phyloP scores from a whole-genome alignment of 768 basidiomycete species.

The Lenzites betulinus region DNA sequence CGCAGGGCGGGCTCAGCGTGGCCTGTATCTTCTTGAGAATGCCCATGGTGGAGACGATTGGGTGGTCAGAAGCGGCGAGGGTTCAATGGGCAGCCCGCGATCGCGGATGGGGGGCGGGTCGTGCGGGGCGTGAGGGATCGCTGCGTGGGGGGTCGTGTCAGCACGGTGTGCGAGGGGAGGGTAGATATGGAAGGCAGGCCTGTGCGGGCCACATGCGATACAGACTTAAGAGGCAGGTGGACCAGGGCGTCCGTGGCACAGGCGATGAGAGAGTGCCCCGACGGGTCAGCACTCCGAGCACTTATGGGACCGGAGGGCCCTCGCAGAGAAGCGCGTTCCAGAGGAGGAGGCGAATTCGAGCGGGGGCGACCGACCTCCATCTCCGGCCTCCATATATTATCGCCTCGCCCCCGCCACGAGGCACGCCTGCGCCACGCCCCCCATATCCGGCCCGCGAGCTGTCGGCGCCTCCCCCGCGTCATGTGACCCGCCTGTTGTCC shows the following conservation, averaged over 20 bases:
- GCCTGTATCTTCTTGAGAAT: slow-evolving; percentile 13
- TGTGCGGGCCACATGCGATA: slow-evolving; percentile 1
- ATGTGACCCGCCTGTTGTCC: slow-evolving; percentile 16
- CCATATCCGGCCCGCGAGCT: slow-evolving; percentile 16
- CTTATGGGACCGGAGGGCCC: slow-evolving; percentile 29
- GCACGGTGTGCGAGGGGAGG: background rate
- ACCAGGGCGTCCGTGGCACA: background rate
- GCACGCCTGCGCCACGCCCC: slow-evolving; percentile 15
- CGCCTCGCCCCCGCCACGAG: slow-evolving; percentile 27
- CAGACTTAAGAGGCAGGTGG: slow-evolving; percentile 19
- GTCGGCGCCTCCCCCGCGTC: slow-evolving; percentile 7
- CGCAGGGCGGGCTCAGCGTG: slow-evolving; percentile 15
- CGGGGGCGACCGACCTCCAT: slow-evolving; percentile 1
- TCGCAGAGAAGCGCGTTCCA: slow-evolving; percentile 23
- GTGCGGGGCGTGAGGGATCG: slow-evolving; percentile 11
- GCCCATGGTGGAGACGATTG: background rate
- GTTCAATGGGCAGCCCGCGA: background rate
- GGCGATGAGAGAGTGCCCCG: slow-evolving; percentile 16
- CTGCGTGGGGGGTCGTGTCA: slow-evolving; percentile 8
- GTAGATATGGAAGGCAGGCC: background rate
- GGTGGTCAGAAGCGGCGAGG: background rate
- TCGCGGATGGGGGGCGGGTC: slow-evolving; percentile 1
- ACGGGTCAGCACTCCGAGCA: slow-evolving; percentile 24
- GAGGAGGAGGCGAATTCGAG: slow-evolving; percentile 15
- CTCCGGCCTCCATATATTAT: slow-evolving; percentile 15